Base-by-base conservation (phyloP, 768 basidiomycete species). In the Podaxis sp. region DNA sequence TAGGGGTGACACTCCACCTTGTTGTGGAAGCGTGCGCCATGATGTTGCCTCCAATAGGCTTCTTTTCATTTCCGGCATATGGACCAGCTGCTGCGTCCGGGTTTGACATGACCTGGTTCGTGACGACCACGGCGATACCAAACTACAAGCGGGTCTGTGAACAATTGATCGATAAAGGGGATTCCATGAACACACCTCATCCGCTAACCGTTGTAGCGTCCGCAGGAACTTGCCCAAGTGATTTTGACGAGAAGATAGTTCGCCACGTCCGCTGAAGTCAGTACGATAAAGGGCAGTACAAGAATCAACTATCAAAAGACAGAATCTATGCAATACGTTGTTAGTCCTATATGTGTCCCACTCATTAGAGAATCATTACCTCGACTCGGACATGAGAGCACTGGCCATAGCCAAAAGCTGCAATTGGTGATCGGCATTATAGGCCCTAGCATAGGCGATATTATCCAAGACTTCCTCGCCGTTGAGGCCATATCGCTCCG, bases 101-200 rank as follows among this genome's bases (percentile, higher is more conserved):
- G 62, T 88, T 96, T n/a, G 97, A 98, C 86, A 99, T 97, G 67
- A 99, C 97, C 75, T 99, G 97, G 73, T 99, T 99, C 3, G 93
- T 93, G 46, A 98, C 89, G 11, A 99, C 95, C 24, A 99, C 96
- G 3, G 97, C 97, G 54, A 99, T 93, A 30, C 97, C 97, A 70
- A 93, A 99, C 96, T 99, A 65, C 17, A 68, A 50, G 38, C 48
- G 48, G 26, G 44, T 54, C 37, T 51, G 46, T 60, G 41, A 68
- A 67, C 13, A 65, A 57, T 54, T 40, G 66, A 64, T 24, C 44
- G 56, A 64, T n/a, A 46, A 53, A 72, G 62, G 53, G 48, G 30
- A 37, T 49, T 20, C 62, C 2, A 58, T 48, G 11, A 22, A 57
- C 62, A 71, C 70, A 96, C 96, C 85, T 99, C 97, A 70, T 99